Conservation (phyloP, 2,329 filamentous ascomycete species). For the Cercospora sp. region DNA sequence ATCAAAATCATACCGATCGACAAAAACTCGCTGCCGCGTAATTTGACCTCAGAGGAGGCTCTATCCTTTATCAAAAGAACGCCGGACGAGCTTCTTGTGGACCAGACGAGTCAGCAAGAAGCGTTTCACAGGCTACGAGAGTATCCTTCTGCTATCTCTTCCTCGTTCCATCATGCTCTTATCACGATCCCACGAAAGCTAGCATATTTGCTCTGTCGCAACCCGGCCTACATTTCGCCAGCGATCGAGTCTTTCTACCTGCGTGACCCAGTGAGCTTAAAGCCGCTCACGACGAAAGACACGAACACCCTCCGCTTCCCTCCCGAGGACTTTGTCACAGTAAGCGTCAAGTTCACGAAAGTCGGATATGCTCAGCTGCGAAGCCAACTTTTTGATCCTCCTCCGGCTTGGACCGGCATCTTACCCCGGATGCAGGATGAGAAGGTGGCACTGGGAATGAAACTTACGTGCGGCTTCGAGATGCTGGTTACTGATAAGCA, state of each 20-base stretch:
- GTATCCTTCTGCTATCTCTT: conserved; percentile 73
- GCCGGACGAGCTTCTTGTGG: conserved; percentile 64
- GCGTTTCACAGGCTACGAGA: conserved; percentile 85
- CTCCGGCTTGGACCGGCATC: conserved; percentile 57
- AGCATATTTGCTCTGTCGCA: conserved; percentile 73
- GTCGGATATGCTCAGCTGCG: conserved; percentile 88
- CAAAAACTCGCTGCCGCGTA: conserved; percentile 36
- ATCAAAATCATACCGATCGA: conserved; percentile 69
- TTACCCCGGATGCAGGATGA: conserved; percentile 42
- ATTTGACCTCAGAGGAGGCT: conserved; percentile 66
- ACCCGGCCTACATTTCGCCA: conserved; percentile 74
- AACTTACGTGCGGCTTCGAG: conserved; percentile 85
- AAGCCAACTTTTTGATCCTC: conserved; percentile 73
- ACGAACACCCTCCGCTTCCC: conserved; percentile 62
- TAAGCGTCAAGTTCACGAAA: conserved; percentile 80
- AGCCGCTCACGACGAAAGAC: conserved; percentile 62
- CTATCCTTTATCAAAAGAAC: conserved; percentile 59
- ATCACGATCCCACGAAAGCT: conserved; percentile 77
- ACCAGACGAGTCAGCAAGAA: conserved; percentile 75
- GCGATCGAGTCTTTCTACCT: conserved; percentile 92
- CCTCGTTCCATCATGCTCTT: conserved; percentile 73
- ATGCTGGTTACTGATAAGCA: conserved; percentile 72
- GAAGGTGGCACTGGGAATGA: conserved; percentile 74
- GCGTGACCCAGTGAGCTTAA: conserved; percentile 75
- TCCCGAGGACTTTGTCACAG: conserved; percentile 74